Conservation (phyloP, 257 asterid genomes). For the Paulownia fortunei region DNA sequence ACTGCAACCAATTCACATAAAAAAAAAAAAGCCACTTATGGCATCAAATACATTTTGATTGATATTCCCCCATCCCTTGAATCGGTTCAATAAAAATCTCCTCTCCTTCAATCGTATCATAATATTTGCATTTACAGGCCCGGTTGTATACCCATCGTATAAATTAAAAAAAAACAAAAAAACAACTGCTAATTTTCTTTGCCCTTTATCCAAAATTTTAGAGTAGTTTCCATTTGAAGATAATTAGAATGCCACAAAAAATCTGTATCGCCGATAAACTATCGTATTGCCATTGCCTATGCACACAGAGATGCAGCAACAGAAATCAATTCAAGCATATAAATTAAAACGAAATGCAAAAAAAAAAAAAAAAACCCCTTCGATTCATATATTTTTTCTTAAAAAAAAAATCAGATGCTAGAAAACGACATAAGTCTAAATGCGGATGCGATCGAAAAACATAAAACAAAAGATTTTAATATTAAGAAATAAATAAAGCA, state of each 20-base stretch:
- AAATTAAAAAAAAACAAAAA: background rate
- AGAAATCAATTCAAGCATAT: slow-evolving; percentile 8
- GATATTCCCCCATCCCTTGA: background rate
- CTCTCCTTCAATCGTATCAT: background rate
- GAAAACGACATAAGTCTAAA: background rate
- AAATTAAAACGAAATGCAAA: background rate
- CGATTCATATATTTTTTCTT: background rate
- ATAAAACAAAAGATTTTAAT: background rate
- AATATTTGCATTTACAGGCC: background rate
- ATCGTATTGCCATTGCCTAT: background rate
- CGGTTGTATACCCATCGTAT: background rate
- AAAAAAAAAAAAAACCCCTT: background rate
- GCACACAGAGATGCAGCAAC: slow-evolving; percentile 24
- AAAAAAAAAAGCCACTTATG: background rate
- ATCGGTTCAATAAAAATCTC: slow-evolving; percentile 4
- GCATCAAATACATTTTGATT: slow-evolving; percentile 17
- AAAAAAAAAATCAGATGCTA: background rate
- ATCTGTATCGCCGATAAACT: slow-evolving; percentile 3
- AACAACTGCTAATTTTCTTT: background rate
- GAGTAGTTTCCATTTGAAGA: background rate
- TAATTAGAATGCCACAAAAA: background rate
- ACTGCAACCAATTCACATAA: background rate
- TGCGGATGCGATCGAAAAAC: background rate
- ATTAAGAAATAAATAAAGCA: background rate
- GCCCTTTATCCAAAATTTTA: background rate